Conservation (phyloP, 495 filamentous ascomycete genomes). For the Penicillium soppii region DNA sequence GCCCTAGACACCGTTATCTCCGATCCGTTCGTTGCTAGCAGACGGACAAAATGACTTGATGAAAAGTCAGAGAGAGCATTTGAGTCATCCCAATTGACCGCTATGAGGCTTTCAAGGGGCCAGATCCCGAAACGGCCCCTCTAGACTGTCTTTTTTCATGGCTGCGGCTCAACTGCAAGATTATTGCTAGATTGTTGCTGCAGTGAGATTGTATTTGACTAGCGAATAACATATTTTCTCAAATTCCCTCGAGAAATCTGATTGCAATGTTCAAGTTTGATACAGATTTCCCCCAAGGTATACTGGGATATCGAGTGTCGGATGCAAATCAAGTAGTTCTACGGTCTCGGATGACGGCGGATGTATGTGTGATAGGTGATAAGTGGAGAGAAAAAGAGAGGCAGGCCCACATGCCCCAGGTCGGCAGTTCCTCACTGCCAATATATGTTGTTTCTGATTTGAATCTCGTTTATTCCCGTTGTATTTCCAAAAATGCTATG, state of each 20-base stretch:
- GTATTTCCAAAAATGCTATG: no score
- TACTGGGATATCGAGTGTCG: not conserved
- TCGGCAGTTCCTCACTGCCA: no score
- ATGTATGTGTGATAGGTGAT: not conserved
- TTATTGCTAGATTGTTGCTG: not conserved
- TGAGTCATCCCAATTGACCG: not conserved
- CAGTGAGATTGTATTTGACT: not conserved
- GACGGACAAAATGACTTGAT: no score
- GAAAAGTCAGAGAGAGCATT: not conserved
- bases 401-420: not conserved
- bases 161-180: not conserved
- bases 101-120: not conserved
- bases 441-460: no score
- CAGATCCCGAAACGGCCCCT: not conserved
- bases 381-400: not conserved
- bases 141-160: not conserved
- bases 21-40: no score
- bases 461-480: no score
- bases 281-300: no score
- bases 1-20: constrained; percentile 4
- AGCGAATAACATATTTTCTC: not conserved
- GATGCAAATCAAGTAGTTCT: not conserved
- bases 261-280: no score
- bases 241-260: no score
- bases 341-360: constrained; percentile 2